Evolutionary conservation across 2,329 filamentous ascomycete species (phyloP), one percentile per base, ranked within the genome.

Genomic region (Fusarium nygamai): DNA sequence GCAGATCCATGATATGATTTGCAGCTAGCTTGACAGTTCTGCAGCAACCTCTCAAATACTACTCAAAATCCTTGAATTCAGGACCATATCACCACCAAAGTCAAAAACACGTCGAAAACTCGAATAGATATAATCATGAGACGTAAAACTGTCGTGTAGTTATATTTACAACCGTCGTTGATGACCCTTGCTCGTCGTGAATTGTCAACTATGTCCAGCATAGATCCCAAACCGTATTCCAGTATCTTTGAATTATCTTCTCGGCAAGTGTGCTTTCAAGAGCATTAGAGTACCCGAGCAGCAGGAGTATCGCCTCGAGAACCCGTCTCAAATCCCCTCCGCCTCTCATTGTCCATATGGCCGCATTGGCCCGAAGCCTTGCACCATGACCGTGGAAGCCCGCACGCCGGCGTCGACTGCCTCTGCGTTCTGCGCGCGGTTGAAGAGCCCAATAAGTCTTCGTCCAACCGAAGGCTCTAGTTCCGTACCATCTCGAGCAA

Each of bases 401-500:
- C 80, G 78, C 73, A 78, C 74, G 11, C 78, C 78, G 64, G 81
- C 77, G 22, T 80, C 76, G 34, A 78, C 68, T 5, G 79, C 73
- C 5, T 75, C 78, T 12, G 86, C 82, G 46, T 81, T 86, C 64
- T 87, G 86, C 2, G 82, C 81, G 22, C 88, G 85, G 76, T 94
- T 92, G 82, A 98, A 98, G 78, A 98, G 88, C 50, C 91, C 91
- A 71, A 97, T 87, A 61, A 98, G 85, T 77, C 90, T 90, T 77
- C 91, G 90, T 10, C 95, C 96, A 48, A 97, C 89, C 36, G 87
- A 89, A 34, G 95, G 93, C 82, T 98, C 96, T 61, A 98, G 86
- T 82, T 98, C 96, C 0, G 96, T 98, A 5, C 96, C 96, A 78
- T 98, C 96, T 78, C 96, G 89, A 31, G 96, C 96, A 80, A 98